Percentiles rank a stretch among this genome's conserved stretches.
phyloP scores from a whole-genome alignment of 2,329 filamentous ascomycete species.

The Neopestalotiopsis sp. region DNA sequence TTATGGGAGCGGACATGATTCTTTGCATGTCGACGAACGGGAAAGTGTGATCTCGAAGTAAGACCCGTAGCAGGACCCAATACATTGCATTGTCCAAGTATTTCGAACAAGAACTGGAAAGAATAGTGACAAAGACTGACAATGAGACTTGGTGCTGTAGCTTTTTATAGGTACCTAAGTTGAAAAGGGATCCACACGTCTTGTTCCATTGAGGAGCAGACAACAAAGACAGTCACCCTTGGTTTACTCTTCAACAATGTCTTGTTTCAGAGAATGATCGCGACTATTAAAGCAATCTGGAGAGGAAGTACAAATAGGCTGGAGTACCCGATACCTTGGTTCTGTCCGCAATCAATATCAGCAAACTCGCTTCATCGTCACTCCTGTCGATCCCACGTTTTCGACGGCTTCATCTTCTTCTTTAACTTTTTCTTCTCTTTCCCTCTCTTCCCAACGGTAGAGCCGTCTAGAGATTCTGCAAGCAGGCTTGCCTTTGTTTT shows the following conservation, averaged over 20 bases:
- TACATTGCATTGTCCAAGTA: background rate
- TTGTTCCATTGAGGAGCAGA: background rate
- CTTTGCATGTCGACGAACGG: background rate
- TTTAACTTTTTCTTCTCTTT: background rate
- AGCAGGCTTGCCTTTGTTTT: constrained; percentile 14
- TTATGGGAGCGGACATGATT: background rate
- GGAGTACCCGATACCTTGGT: background rate
- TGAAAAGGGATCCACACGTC: background rate
- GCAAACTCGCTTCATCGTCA: background rate
- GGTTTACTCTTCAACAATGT: background rate
- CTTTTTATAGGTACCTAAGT: background rate
- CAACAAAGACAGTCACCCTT: background rate
- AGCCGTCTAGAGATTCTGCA: background rate
- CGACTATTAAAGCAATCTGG: background rate
- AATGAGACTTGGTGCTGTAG: background rate
- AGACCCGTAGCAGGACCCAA: background rate
- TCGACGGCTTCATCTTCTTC: background rate
- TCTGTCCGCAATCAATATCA: background rate
- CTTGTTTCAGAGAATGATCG: background rate
- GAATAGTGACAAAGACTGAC: background rate
- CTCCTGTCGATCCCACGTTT: background rate
- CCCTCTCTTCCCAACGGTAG: no score
- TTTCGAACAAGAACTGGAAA: background rate
- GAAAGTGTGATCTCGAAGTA: background rate
- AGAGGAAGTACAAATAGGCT: background rate